Conservation (phyloP, 75 land plant species). For the Pinus tabuliformis region DNA sequence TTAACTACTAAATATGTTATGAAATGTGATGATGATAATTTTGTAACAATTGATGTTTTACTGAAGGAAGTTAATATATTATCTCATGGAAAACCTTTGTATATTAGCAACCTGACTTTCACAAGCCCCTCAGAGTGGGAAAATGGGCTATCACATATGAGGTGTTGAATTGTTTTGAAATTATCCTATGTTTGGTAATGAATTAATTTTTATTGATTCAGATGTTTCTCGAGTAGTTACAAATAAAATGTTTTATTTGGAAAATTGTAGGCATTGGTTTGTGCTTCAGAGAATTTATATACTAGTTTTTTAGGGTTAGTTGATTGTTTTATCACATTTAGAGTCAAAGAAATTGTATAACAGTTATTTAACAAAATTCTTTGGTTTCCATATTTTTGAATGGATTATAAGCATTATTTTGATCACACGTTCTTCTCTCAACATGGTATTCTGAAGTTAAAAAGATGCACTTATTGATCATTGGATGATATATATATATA, state of each 20-base stretch:
- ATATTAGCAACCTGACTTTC: constrained; percentile 80
- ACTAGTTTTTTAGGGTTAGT: background rate
- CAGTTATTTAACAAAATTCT: too few relatives aligned
- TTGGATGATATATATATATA: too few relatives aligned
- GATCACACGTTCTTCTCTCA: too few relatives aligned
- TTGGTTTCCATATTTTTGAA: too few relatives aligned
- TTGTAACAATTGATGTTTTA: constrained; percentile 74
- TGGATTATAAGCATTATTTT: too few relatives aligned
- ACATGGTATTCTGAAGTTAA: too few relatives aligned
- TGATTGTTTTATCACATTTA: background rate
- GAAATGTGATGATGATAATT: constrained; percentile 97
- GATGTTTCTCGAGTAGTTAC: constrained; percentile 8
- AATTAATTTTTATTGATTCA: background rate
- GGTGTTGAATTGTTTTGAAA: constrained; percentile 36
- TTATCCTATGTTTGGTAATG: background rate
- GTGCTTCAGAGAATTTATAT: background rate
- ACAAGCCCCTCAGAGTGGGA: constrained; percentile 79
- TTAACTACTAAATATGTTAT: constrained; percentile 72
- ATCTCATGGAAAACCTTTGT: constrained; percentile 31
- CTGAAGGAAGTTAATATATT: constrained; percentile 41
- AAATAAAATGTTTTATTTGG: background rate
- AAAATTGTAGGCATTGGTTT: background rate
- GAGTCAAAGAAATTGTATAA: too few relatives aligned
- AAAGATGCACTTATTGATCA: too few relatives aligned
- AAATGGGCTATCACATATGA: constrained; percentile 98